phyloP scores from a whole-genome alignment of 2,329 filamentous ascomycete genomes.

The Tothia fuscella region DNA sequence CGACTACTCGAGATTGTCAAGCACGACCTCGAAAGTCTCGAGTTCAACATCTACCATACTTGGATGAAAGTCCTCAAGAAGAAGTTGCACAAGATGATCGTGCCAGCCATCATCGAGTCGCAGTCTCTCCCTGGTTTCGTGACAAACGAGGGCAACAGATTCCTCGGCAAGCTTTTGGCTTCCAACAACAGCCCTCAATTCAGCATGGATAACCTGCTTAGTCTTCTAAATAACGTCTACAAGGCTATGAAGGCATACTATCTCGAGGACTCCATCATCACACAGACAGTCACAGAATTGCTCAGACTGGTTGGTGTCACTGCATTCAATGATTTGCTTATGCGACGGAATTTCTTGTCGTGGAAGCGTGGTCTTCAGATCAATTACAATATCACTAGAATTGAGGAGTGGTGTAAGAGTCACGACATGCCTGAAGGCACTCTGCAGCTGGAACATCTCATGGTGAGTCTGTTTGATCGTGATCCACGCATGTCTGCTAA shows the following conservation, averaged over 20 bases:
- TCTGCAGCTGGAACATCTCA: slow-evolving; percentile 91
- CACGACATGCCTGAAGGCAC: slow-evolving; percentile 99
- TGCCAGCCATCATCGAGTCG: slow-evolving; percentile 96
- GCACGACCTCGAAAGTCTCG: slow-evolving; percentile 92
- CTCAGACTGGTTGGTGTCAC: slow-evolving; percentile 89
- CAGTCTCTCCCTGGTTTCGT: slow-evolving; percentile 97
- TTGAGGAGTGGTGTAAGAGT: slow-evolving; percentile 99
- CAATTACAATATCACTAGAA: slow-evolving; percentile 99
- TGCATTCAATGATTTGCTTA: slow-evolving; percentile 94
- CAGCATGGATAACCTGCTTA: slow-evolving; percentile 98
- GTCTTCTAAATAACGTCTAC: slow-evolving; percentile 91
- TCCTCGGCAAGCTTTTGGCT: slow-evolving; percentile 91
- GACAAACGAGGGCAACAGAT: slow-evolving; percentile 95
- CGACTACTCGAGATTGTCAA: slow-evolving; percentile 96
- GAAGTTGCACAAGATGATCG: slow-evolving; percentile 99
- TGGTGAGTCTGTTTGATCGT: slow-evolving; percentile 58
- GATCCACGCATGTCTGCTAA: slow-evolving; percentile 27
- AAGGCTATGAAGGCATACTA: slow-evolving; percentile 99
- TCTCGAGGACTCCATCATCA: slow-evolving; percentile 90
- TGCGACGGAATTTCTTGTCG: slow-evolving; percentile 95
- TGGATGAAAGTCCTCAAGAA: slow-evolving; percentile 99
- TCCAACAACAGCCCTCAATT: slow-evolving; percentile 86
- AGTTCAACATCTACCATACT: slow-evolving; percentile 99
- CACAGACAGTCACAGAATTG: slow-evolving; percentile 87
- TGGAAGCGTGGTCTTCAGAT: slow-evolving; percentile 99